Base-by-base conservation (phyloP, 1,284 basidiomycete genomes). In the Golubevia sp. region DNA sequence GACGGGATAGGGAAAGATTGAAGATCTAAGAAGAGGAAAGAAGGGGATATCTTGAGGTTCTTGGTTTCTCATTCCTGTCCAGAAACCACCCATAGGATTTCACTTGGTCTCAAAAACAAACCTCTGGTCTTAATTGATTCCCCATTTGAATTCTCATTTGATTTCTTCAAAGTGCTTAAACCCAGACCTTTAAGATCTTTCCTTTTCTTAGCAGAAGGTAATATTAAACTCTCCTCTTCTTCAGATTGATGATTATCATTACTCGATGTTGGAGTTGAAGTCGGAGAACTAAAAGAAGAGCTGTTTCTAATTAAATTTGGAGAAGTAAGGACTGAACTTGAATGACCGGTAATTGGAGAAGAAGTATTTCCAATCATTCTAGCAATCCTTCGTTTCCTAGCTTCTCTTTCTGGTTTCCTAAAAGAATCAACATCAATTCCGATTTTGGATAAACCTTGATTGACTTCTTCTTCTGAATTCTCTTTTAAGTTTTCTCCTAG, bases 381-480 rank as follows among this genome's bases (percentile, higher is more conserved):
- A 7, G 55, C 62, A 25, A 70, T 64, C 4, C 66, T 26, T 23
- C 51, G 44, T 30, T 57, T 26, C 24, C 68, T 49, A 21, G 62
- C 66, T 24, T 55, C 54, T 20, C 68, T 56, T n/a, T 61, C 68
- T 27, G 30, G 23, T n/a, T 34, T 55, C 27, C 56, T 25, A 30
- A 49, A 57, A 21, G 34, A 13, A 18, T 59, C 20, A 34, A 44
- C 30, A 21, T 54, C 15, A 27, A 53, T 58, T 20, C 68, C 89
- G 13, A 25, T 53, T 5, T 51, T 81, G 61, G 88, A 85, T 2
- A 86, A 85, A 25, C 86, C 86, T 23, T 86, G 85, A 58, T 85
- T 85, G 67, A 86, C 85, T 68, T 90, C 91, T n/a, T n/a, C n/a
- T n/a, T n/a, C n/a, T n/a, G n/a, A n/a, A 88, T 88, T 90, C 68